Evolutionary conservation across 805 yeast genomes (phyloP).

Genomic region (baker's yeast (Saccharomyces cerevisiae)): DNA sequence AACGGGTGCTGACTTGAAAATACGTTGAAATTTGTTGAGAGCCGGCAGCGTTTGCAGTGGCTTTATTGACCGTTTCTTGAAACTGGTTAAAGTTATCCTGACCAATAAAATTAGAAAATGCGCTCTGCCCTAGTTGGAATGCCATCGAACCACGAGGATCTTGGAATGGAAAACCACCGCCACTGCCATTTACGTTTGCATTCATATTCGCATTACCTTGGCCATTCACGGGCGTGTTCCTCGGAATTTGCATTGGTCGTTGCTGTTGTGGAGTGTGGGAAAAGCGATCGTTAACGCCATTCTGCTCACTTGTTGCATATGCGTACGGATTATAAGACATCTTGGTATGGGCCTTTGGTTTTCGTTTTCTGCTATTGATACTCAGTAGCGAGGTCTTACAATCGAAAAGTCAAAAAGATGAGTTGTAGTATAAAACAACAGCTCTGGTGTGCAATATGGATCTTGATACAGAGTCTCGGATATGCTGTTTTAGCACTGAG

Average conservation of each 20-base stretch:
- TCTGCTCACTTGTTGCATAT: slow-evolving; percentile 16
- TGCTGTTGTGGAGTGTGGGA: slow-evolving; percentile 1
- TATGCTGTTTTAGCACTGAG: background rate
- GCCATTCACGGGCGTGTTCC: slow-evolving; percentile 30
- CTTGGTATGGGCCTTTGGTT: background rate
- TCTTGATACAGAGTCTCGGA: background rate
- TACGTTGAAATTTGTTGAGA: slow-evolving; percentile 62
- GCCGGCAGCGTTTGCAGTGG: slow-evolving; percentile 24
- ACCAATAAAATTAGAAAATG: slow-evolving; percentile 41
- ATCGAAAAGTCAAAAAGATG: background rate
- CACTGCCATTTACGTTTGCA: slow-evolving; percentile 15
- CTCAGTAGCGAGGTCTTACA: background rate
- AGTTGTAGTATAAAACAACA: background rate
- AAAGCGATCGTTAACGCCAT: background rate
- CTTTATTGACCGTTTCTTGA: slow-evolving; percentile 40
- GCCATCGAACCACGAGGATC: slow-evolving; percentile 83
- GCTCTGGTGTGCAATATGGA: background rate
- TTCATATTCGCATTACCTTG: slow-evolving; percentile 13
- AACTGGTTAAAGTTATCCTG: slow-evolving; percentile 53
- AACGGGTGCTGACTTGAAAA: slow-evolving; percentile 84
- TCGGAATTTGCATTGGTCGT: slow-evolving; percentile 20
- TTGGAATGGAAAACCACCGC: slow-evolving; percentile 40
- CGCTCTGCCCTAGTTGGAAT: slow-evolving; percentile 77
- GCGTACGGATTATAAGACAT: slow-evolving; percentile 45
- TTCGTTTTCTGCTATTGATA: background rate